Conservation (phyloP, 208 protist species). For the Angomonas deanei region DNA sequence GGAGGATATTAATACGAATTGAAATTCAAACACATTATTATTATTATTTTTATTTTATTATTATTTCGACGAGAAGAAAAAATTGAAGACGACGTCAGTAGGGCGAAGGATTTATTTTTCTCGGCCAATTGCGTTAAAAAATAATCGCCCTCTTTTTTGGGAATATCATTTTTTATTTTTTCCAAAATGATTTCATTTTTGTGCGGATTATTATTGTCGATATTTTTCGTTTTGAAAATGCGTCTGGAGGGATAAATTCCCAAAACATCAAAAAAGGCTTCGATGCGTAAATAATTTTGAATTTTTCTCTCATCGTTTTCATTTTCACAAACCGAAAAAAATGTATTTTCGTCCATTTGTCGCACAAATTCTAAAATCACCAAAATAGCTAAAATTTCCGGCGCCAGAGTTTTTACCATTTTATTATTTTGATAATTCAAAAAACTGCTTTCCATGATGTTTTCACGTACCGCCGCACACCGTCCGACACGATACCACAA, state of each 20-base stretch:
- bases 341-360: neutral
- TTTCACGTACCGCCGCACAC: too few relatives aligned
- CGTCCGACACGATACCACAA: too few relatives aligned
- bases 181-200: neutral
- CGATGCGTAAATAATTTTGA: neutral
- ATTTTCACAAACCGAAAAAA: neutral
- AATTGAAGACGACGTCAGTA: too few relatives aligned
- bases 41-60: slow-evolving; percentile 3
- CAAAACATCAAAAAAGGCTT: neutral
- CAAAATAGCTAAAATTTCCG: neutral
- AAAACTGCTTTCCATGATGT: neutral
- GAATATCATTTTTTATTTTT: neutral
- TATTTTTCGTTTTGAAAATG: slow-evolving; percentile 1
- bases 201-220: neutral
- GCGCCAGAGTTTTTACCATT: neutral
- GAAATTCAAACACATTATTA: neutral
- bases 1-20: neutral
- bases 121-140: neutral
- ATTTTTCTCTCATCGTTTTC: neutral
- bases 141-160: neutral
- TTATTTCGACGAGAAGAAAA: neutral
- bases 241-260: neutral
- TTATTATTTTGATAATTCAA: slow-evolving; percentile 1
- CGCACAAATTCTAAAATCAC: neutral
- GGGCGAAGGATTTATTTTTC: too few relatives aligned